Evolutionary conservation across 2,329 filamentous ascomycete species (phyloP), one percentile per base, ranked within the genome.

Genomic region (Hymenoscyphus infarciens): DNA sequence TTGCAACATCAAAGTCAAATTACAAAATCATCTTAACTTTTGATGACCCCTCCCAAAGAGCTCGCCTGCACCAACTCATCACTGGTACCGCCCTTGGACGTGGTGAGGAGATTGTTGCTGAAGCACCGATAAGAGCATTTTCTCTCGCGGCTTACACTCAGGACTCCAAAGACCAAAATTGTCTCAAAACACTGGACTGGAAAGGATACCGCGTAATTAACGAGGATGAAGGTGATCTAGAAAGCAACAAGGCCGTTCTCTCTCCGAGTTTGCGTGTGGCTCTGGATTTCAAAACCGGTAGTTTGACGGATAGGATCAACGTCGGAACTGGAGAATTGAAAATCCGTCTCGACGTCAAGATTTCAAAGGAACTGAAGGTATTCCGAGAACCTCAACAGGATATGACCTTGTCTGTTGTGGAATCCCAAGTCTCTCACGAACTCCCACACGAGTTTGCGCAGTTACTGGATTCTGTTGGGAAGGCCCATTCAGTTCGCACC

Each of bases 271-370:
- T 97, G 65, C 85, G 92, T 31, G 81, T 96, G 19, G 83, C 96
- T 60, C 81, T 91, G 35, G 87, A 92, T 62, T 91, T 89, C 67
- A 85, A 89, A 64, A 86, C 88, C 68, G 91, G 92, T 57, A 91
- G 87, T 52, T 80, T 96, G 16, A 91, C 90, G 1, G 93, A 97
- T 76, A 85, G 92, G 42, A 81, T 97, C 72, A 96, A 96, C 69
- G 81, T 96, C 70, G 87, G 82, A 1, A 87, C 88, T 11, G 89
- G 89, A n/a, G 89, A 92, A 75, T 74, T 92, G 68, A 85, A 85
- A 69, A 74, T 92, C 57, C 81, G 85, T 33, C 78, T 92, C 38
- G 85, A 89, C 67, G 83, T 88, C 35, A 65, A 66, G 61, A 82
- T 85, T 60, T 81, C 81, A 25, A 85, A 85, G 57, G 79, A 85